Evolutionary conservation across 164 flowering plant species (phyloP).

Genomic region (Dillenia suffruticosa): DNA sequence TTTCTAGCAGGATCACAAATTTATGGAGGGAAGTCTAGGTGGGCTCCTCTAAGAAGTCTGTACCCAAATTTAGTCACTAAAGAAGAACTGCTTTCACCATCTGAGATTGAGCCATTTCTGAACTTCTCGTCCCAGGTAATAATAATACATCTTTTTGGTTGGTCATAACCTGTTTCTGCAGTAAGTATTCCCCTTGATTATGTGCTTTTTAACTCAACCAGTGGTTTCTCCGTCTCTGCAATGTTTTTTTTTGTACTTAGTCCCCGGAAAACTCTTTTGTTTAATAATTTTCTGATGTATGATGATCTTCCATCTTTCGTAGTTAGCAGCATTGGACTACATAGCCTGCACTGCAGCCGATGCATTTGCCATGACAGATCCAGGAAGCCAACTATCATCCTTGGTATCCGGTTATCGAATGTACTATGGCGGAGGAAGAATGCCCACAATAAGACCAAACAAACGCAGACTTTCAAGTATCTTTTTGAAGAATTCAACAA

Average conservation of each 20-base stretch:
- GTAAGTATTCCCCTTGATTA: background rate
- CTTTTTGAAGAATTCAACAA: conserved; percentile 69
- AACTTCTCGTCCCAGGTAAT: conserved; percentile 93
- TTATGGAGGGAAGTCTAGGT: conserved; percentile 82
- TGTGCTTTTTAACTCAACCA: background rate
- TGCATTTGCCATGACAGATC: conserved; percentile 95
- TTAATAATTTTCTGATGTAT: background rate
- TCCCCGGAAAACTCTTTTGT: background rate
- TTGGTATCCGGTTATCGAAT: conserved; percentile 84
- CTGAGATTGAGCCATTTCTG: conserved; percentile 77
- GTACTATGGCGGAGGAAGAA: conserved; percentile 74
- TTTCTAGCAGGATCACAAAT: conserved; percentile 92
- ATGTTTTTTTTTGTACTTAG: background rate
- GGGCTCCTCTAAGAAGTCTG: conserved; percentile 71
- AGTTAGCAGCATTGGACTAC: conserved; percentile 97
- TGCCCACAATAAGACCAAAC: conserved; percentile 91
- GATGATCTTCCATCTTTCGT: conserved; percentile 12
- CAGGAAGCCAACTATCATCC: conserved; percentile 95
- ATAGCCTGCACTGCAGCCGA: conserved; percentile 88
- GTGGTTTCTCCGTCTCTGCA: background rate
- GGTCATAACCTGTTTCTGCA: background rate
- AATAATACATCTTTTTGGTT: background rate
- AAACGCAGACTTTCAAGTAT: conserved; percentile 89
- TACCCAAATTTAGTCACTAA: conserved; percentile 93
- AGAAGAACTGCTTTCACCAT: conserved; percentile 75